These are phyloP conservation scores for Colletotrichum sp. DNA, from an alignment of 2,329 filamentous ascomycete species.

Conservation along the genomic window DNA sequence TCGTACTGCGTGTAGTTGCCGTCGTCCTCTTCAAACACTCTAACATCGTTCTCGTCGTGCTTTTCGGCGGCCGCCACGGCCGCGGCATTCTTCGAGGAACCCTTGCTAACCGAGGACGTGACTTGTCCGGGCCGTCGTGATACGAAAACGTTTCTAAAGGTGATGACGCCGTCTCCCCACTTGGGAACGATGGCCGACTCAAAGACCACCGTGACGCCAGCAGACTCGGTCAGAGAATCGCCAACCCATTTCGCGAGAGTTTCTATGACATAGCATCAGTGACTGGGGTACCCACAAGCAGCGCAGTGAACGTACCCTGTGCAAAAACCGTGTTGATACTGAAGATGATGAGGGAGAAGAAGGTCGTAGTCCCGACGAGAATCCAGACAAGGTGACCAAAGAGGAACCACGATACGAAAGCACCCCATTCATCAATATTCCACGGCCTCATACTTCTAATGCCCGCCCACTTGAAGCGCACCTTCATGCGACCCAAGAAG, in stretches of 20 bases:
- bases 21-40: constrained; percentile 70
- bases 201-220: constrained; percentile 92
- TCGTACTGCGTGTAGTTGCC: constrained; percentile 99
- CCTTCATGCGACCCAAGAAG: constrained; percentile 87
- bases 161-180: constrained; percentile 94
- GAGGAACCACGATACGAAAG: constrained; percentile 92
- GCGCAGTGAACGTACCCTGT: constrained; percentile 64
- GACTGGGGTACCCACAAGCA: background rate
- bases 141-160: constrained; percentile 95
- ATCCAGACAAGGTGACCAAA: constrained; percentile 95
- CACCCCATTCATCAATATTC: constrained; percentile 95
- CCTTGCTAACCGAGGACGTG: constrained; percentile 86
- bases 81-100: constrained; percentile 82
- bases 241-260: constrained; percentile 92
- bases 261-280: constrained; percentile 57
- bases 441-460: constrained; percentile 93
- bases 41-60: constrained; percentile 51
- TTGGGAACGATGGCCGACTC: constrained; percentile 97
- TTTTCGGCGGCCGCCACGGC: constrained; percentile 81
- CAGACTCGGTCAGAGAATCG: constrained; percentile 93
- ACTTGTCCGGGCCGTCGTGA: constrained; percentile 86
- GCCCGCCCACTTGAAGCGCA: constrained; percentile 97
- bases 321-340: constrained; percentile 96
- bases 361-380: constrained; percentile 95
- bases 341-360: constrained; percentile 90